Conservation (phyloP, 2,329 filamentous ascomycete genomes). For the Fusarium domesticum region DNA sequence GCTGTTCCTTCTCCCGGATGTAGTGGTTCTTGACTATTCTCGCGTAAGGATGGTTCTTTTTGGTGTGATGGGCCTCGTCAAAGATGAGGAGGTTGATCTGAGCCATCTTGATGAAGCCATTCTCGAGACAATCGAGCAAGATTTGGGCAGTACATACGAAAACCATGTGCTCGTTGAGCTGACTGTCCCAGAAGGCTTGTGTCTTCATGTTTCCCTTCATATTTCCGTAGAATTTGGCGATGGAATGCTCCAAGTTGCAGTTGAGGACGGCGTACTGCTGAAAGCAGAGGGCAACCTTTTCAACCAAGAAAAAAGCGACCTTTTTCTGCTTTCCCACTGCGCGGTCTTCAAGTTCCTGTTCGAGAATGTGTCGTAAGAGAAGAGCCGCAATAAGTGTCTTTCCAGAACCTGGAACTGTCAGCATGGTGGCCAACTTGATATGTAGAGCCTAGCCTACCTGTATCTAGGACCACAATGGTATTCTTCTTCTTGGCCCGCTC, state of each 20-base stretch:
- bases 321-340: slow-evolving; percentile 56
- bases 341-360: slow-evolving; percentile 72
- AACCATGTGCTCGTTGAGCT: slow-evolving; percentile 66
- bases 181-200: slow-evolving; percentile 49
- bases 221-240: slow-evolving; percentile 73
- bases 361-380: slow-evolving; percentile 71
- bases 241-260: slow-evolving; percentile 73
- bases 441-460: slow-evolving; percentile 48
- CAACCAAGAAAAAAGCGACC: slow-evolving; percentile 83
- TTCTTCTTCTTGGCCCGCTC: slow-evolving; percentile 82
- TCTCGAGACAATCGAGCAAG: slow-evolving; percentile 71
- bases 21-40: slow-evolving; percentile 89
- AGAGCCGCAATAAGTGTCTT: slow-evolving; percentile 96
- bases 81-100: slow-evolving; percentile 90
- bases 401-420: slow-evolving; percentile 63
- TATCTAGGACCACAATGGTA: slow-evolving; percentile 88
- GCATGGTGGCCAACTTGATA: neutral
- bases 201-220: slow-evolving; percentile 46
- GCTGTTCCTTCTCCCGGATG: slow-evolving; percentile 44
- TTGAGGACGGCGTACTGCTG: slow-evolving; percentile 83
- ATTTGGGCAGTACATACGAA: slow-evolving; percentile 93
- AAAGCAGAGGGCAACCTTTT: slow-evolving; percentile 85
- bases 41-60: slow-evolving; percentile 89
- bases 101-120: slow-evolving; percentile 74
- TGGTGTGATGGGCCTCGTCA: slow-evolving; percentile 94